phyloP scores from a whole-genome alignment of 345 rosid species.

The Camelina neglecta region DNA sequence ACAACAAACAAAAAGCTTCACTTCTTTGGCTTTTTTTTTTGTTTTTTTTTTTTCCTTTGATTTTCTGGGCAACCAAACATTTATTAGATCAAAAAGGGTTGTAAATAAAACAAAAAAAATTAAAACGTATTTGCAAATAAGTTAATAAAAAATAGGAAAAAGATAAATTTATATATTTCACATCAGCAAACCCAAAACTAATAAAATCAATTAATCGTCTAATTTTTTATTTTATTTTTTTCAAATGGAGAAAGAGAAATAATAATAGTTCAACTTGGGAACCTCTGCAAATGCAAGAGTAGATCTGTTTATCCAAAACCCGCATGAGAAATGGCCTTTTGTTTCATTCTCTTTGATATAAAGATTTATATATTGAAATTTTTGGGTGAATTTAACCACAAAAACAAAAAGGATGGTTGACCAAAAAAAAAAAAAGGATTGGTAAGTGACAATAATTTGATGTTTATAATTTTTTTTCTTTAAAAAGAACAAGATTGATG shows the following conservation, averaged over 20 bases:
- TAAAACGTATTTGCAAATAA: conserved; percentile 24
- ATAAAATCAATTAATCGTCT: background rate
- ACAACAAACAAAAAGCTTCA: conserved; percentile 32
- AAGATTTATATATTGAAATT: background rate
- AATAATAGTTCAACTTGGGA: background rate
- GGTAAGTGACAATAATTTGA: background rate
- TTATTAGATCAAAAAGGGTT: conserved; percentile 24
- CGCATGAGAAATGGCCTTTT: conserved; percentile 31
- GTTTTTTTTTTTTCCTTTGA: conserved; percentile 1
- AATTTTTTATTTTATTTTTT: too few species aligned
- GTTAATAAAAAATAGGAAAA: background rate
- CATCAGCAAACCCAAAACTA: conserved; percentile 13
- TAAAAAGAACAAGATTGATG: too few species aligned
- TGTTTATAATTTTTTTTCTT: background rate
- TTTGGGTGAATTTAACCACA: background rate
- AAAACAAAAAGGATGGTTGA: background rate
- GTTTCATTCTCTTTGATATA: conserved; percentile 22
- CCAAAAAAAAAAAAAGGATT: too few species aligned
- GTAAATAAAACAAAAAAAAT: background rate
- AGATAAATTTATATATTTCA: conserved; percentile 11
- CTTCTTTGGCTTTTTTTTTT: background rate
- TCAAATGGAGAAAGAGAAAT: background rate
- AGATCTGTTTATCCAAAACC: background rate
- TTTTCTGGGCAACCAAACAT: conserved; percentile 48
- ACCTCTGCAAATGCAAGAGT: background rate